phyloP scores from a whole-genome alignment of 1,139 yeast genomes.

The Taphrina confusa region DNA sequence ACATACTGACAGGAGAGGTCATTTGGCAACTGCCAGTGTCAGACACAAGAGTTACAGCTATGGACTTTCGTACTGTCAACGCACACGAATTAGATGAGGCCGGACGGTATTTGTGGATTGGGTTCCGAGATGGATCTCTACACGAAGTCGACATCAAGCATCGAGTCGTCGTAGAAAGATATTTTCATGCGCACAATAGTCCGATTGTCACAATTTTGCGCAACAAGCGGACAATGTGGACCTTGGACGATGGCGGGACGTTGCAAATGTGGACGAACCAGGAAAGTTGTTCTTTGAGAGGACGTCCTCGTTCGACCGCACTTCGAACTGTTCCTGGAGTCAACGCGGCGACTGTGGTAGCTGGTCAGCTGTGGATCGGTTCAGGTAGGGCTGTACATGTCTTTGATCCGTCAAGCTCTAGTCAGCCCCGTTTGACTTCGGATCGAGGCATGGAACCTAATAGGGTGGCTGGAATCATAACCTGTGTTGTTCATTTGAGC shows the following conservation, averaged over 20 bases:
- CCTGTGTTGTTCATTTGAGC: constrained; percentile 45
- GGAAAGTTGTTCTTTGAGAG: constrained; percentile 28
- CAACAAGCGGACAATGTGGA: constrained; percentile 45
- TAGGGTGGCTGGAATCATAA: constrained; percentile 44
- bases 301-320: not conserved
- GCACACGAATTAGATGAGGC: constrained; percentile 38
- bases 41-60: constrained; percentile 26
- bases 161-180: constrained; percentile 40
- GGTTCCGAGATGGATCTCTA: constrained; percentile 48
- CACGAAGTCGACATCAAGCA: constrained; percentile 44
- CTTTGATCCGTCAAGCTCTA: constrained; percentile 44
- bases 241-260: constrained; percentile 50
- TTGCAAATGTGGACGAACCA: constrained; percentile 46
- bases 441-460: constrained; percentile 39
- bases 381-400: constrained; percentile 46
- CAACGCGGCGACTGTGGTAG: constrained; percentile 43
- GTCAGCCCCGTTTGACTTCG: constrained; percentile 5
- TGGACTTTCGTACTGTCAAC: constrained; percentile 25
- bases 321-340: constrained; percentile 21
- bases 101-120: constrained; percentile 46
- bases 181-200: constrained; percentile 44
- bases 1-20: constrained; percentile 16
- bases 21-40: constrained; percentile 27
- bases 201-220: constrained; percentile 44
- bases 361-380: constrained; percentile 47